Percentiles rank a stretch among this genome's conserved stretches.
Evolutionary conservation across 2,329 filamentous ascomycete species (phyloP).

Genomic region (Epicoccum sorghinum): DNA sequence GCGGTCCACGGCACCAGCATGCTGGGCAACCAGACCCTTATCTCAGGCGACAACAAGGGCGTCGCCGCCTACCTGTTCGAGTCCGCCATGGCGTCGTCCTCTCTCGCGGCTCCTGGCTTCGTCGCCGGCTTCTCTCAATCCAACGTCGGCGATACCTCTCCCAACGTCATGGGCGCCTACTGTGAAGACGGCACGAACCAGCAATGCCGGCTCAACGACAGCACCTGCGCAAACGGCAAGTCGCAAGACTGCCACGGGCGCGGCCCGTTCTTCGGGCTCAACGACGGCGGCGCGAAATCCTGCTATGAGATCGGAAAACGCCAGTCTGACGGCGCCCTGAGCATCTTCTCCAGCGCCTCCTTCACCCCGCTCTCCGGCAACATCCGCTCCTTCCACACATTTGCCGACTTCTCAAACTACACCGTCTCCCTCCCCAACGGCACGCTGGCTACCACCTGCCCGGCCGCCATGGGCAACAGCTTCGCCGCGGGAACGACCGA

Average conservation of each 20-base stretch:
- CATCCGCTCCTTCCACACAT: slow-evolving; percentile 83
- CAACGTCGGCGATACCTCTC: slow-evolving; percentile 88
- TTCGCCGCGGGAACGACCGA: slow-evolving; percentile 94
- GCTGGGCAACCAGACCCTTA: slow-evolving; percentile 87
- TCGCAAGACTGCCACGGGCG: slow-evolving; percentile 75
- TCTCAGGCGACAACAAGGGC: slow-evolving; percentile 96
- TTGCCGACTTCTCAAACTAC: slow-evolving; percentile 79
- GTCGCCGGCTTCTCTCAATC: slow-evolving; percentile 93
- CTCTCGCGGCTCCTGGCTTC: slow-evolving; percentile 66
- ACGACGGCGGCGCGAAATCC: slow-evolving; percentile 70
- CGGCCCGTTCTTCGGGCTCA: slow-evolving; percentile 69
- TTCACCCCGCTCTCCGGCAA: slow-evolving; percentile 64
- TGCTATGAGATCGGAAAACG: slow-evolving; percentile 77
- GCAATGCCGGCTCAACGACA: slow-evolving; percentile 77
- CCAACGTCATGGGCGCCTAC: slow-evolving; percentile 85
- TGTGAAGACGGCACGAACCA: slow-evolving; percentile 79
- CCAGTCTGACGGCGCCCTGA: slow-evolving; percentile 68
- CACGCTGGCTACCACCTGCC: slow-evolving; percentile 73
- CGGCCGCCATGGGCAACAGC: slow-evolving; percentile 86
- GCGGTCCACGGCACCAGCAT: slow-evolving; percentile 91
- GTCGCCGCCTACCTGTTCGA: slow-evolving; percentile 88
- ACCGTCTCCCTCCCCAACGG: slow-evolving; percentile 77
- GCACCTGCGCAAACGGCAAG: slow-evolving; percentile 75
- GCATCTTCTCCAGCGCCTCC: slow-evolving; percentile 61
- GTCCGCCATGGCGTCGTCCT: slow-evolving; percentile 60